A percentile compares a stretch with the other conserved stretches of the same genome.
phyloP scores from a whole-genome alignment of 352 stramenopile species.

The Phytophthora meadii region DNA sequence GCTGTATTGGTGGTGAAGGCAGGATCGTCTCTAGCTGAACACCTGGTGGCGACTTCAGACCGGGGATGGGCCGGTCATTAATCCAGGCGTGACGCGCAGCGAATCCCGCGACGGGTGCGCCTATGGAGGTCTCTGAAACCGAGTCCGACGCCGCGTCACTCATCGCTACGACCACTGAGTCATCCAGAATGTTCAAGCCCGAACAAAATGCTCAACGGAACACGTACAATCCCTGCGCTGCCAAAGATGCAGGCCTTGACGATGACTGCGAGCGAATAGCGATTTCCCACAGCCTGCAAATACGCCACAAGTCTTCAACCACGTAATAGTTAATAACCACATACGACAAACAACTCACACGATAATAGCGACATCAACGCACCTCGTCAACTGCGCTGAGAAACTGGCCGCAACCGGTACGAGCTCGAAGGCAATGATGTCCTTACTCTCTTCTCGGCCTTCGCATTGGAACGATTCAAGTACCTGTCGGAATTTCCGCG shows the following conservation, averaged over 20 bases:
- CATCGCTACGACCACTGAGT: slow-evolving; percentile 9
- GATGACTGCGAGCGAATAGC: slow-evolving; percentile 37
- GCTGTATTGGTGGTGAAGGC: slow-evolving; percentile 6
- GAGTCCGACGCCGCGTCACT: slow-evolving; percentile 11
- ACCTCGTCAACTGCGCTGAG: slow-evolving; percentile 42
- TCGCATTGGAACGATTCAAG: slow-evolving; percentile 23
- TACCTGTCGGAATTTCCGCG: slow-evolving; percentile 20
- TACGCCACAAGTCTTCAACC: slow-evolving; percentile 28
- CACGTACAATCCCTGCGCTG: slow-evolving; percentile 30
- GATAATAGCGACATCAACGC: background rate
- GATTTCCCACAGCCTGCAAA: slow-evolving; percentile 20
- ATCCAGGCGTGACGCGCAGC: slow-evolving; percentile 20
- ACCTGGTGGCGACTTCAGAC: slow-evolving; percentile 19
- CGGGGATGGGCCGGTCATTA: slow-evolving; percentile 16
- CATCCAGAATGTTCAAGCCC: slow-evolving; percentile 14
- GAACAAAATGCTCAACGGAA: slow-evolving; percentile 36
- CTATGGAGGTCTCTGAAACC: slow-evolving; percentile 16
- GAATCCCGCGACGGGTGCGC: slow-evolving; percentile 11
- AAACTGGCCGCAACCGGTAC: slow-evolving; percentile 29
- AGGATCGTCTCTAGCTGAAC: slow-evolving; percentile 9
- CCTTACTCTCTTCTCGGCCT: slow-evolving; percentile 1
- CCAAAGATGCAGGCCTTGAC: slow-evolving; percentile 40
- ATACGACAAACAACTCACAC: background rate
- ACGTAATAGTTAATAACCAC: no score
- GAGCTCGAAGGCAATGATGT: slow-evolving; percentile 28